These are phyloP conservation scores for Wickerhamiella azymoides DNA, from an alignment of 805 yeast species.

Conservation along the genomic window DNA sequence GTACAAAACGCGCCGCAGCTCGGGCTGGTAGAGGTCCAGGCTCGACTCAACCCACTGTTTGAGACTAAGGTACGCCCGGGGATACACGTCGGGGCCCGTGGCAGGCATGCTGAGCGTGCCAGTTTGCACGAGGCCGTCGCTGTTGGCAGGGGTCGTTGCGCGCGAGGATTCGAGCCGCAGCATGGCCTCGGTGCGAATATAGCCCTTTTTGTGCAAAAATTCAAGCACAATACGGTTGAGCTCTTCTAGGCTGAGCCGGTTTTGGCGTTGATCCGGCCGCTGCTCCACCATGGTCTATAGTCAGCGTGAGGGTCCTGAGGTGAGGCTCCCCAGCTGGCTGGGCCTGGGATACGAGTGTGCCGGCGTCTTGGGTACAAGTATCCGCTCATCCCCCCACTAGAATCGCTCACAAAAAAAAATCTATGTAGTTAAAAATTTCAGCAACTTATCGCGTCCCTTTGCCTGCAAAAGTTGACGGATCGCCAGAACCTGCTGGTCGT, in stretches of 20 bases:
- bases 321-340: too few species aligned
- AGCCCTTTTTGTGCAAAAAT: slow-evolving; percentile 85
- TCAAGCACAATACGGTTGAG: slow-evolving; percentile 85
- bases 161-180: slow-evolving; percentile 57
- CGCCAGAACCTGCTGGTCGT: slow-evolving; percentile 28
- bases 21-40: slow-evolving; percentile 79
- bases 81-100: slow-evolving; percentile 50
- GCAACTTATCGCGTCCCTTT: slow-evolving; percentile 55
- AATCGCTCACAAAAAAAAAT: slow-evolving; percentile 1
- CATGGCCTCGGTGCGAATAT: slow-evolving; percentile 87
- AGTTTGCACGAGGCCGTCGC: slow-evolving; percentile 24
- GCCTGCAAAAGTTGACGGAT: slow-evolving; percentile 48
- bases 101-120: slow-evolving; percentile 13
- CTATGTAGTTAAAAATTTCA: slow-evolving; percentile 36
- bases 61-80: slow-evolving; percentile 67
- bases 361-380: too few species aligned
- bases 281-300: slow-evolving; percentile 6
- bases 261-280: slow-evolving; percentile 8
- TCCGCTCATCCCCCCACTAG: background rate
- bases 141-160: slow-evolving; percentile 15
- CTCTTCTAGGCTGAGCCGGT: slow-evolving; percentile 52
- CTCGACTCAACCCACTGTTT: slow-evolving; percentile 85
- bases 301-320: too few species aligned
- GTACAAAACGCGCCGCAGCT: slow-evolving; percentile 65
- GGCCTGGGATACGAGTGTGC: too few species aligned